phyloP scores from a whole-genome alignment of 129 eudicot genomes.

The Pulicaria dysenterica region DNA sequence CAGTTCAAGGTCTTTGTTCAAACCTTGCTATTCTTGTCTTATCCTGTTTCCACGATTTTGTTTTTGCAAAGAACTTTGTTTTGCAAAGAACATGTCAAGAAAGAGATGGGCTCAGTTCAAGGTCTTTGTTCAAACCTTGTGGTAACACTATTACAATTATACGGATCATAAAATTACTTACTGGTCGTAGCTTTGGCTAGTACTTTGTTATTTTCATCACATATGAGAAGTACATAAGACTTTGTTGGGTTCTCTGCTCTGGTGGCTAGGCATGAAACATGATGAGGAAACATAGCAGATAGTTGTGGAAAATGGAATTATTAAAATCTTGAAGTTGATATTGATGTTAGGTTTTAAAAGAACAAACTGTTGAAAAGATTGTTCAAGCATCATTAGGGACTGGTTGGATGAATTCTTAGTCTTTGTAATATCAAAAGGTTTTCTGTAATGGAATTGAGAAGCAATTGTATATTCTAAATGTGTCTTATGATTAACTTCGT shows the following conservation, averaged over 20 bases:
- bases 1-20: conserved; percentile 52
- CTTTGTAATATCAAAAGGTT: not conserved
- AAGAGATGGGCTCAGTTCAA: conserved; percentile 67
- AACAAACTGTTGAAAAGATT: not conserved
- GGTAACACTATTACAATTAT: not conserved
- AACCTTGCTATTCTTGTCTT: not conserved
- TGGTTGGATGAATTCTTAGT: conserved; percentile 18
- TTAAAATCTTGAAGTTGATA: not conserved
- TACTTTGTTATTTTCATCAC: not conserved
- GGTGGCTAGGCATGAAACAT: conserved; percentile 1
- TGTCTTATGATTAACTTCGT: not conserved
- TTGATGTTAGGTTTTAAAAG: conserved; percentile 7
- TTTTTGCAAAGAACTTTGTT: not conserved
- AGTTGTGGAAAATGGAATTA: not conserved
- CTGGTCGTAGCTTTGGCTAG: not conserved
- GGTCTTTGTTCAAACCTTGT: not conserved
- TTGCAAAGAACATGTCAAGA: no score
- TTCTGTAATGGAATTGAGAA: not conserved
- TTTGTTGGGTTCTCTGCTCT: not conserved
- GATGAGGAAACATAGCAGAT: not conserved
- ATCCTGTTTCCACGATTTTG: conserved; percentile 9
- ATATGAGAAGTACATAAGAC: not conserved
- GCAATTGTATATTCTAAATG: not conserved
- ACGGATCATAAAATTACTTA: not conserved
- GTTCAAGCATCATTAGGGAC: not conserved